Evolutionary conservation across 2,329 filamentous ascomycete species (phyloP).

Genomic region (Diaporthe citri): DNA sequence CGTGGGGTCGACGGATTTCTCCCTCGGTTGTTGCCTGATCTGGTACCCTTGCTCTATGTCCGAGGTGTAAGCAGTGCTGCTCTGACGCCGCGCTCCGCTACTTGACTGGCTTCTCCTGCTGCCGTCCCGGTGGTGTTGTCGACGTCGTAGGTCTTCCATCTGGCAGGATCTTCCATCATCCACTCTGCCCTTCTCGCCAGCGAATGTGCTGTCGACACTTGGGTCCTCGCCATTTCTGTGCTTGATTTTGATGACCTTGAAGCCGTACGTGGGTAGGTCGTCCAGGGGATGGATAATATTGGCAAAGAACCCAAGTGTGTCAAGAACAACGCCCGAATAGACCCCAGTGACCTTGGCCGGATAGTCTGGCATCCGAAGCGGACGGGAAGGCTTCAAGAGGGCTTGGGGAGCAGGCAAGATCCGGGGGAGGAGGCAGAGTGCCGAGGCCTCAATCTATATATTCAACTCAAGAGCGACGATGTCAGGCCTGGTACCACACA

Average conservation of each 20-base stretch:
- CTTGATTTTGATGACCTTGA: not conserved
- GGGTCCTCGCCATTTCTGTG: not conserved
- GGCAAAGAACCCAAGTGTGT: constrained; percentile 69
- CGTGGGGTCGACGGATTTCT: constrained; percentile 56
- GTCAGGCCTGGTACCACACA: constrained; percentile 37
- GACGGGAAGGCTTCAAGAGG: constrained; percentile 67
- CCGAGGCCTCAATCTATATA: constrained; percentile 52
- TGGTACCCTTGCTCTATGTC: constrained; percentile 4
- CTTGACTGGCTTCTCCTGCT: constrained; percentile 11
- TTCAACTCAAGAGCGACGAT: not conserved
- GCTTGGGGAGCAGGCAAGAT: constrained; percentile 73
- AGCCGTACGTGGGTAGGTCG: not conserved
- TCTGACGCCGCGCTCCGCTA: not conserved
- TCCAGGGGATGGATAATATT: constrained; percentile 10
- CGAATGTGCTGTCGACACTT: not conserved
- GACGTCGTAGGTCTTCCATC: not conserved
- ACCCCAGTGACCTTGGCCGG: constrained; percentile 69
- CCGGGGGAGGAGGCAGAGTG: constrained; percentile 68
- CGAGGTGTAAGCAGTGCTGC: not conserved
- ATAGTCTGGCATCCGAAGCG: constrained; percentile 66
- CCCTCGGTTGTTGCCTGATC: not conserved
- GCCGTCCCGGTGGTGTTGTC: not conserved
- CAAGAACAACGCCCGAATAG: constrained; percentile 65
- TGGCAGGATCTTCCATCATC: not conserved
- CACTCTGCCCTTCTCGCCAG: not conserved